These are phyloP conservation scores for Diaporthe humulicola DNA, from an alignment of 2,329 filamentous ascomycete species.

Conservation along the genomic window DNA sequence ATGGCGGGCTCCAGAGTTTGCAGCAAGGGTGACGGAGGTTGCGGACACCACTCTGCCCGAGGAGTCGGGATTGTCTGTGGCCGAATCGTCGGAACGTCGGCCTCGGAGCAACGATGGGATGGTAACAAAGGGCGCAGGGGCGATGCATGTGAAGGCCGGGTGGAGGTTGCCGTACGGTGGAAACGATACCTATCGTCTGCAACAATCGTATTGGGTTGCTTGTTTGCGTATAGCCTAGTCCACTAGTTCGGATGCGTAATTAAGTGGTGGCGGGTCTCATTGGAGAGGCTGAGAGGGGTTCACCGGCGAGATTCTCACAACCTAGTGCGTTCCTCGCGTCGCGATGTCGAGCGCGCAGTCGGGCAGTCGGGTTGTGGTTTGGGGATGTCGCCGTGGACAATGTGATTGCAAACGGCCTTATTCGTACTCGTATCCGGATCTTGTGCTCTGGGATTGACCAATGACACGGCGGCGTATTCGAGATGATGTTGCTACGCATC, in stretches of 20 bases:
- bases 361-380: neutral
- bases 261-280: neutral
- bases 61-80: neutral
- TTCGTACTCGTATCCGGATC: constrained; percentile 35
- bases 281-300: neutral
- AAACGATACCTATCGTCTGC: neutral
- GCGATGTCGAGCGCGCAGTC: constrained; percentile 11
- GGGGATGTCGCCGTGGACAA: neutral
- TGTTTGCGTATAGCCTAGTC: constrained; percentile 11
- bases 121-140: neutral
- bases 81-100: neutral
- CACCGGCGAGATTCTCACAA: neutral
- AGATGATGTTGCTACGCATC: neutral
- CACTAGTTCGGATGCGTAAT: constrained; percentile 6
- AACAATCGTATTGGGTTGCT: neutral
- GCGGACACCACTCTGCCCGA: neutral
- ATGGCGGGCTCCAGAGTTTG: no score
- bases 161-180: neutral
- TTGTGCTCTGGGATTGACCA: constrained; percentile 11
- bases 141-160: neutral
- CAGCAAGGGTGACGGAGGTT: neutral
- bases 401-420: constrained; percentile 31
- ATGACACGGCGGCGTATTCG: neutral
- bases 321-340: neutral
- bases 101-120: neutral